Base-by-base conservation (phyloP, 2,329 filamentous ascomycete genomes). In the Herpotrichia juniperi region DNA sequence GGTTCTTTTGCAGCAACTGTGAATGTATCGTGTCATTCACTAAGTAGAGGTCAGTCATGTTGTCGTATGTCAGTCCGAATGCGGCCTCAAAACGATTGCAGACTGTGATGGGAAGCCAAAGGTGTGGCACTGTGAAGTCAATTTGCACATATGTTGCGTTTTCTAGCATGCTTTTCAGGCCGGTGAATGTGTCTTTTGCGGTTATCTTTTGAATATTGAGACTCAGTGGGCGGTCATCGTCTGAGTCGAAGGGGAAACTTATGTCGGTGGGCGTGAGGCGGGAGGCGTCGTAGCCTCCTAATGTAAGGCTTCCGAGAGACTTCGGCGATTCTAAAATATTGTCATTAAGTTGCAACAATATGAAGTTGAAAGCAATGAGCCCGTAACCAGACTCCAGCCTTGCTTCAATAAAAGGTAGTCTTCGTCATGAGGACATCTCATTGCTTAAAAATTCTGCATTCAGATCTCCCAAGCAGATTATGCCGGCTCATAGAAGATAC, bases 261-360 rank as follows among this genome's bases (percentile, higher is more conserved):
- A 55, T 35, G 22, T 49, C 50, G 25, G 48, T 51, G 11, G 55
- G 55, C 1, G 50, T 24, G 44, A 66, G 56, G 19, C 66, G 59
- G 0, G 59, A 60, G n/a, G 50, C 31, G 49, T 74, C 71, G 43
- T 67, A 73, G 4, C 72, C 72, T 19, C 72, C 71, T 1, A 74
- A 54, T 0, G 63, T 67, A 8, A 73, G 57, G 40, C 58, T 67
- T 14, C 51, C 59, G 10, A n/a, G 21, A 19, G 45, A 17, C 11
- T 42, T 42, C 8, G 48, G 35, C 16, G 19, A 17, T 12, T 37
- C 44, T 48, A 21, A 11, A 11, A 17, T 12, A 11, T 40, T 22
- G 34, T 32, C 16, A 32, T 9, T 32, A 4, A 9, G 9, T 6
- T 9, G 17, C 6, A 19, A 37, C 4, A 3, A 10, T 21, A 17